Evolutionary conservation across 2,329 filamentous ascomycete species (phyloP).

Genomic region (Gnomoniopsis smithogilvyi): DNA sequence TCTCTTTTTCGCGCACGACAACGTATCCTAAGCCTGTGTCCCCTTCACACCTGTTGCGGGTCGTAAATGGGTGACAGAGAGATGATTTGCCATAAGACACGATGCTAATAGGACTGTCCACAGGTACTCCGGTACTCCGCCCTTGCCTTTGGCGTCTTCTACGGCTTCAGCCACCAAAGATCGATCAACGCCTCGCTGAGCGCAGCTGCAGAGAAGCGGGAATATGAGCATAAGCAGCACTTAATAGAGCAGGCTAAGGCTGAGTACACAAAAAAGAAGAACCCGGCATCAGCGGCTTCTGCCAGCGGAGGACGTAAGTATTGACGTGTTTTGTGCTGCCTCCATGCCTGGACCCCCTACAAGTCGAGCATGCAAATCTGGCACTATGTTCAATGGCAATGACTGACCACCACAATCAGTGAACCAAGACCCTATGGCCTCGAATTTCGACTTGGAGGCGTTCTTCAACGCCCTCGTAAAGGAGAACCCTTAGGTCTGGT

Average conservation of each 20-base stretch:
- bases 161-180: conserved; percentile 92
- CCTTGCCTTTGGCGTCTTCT: conserved; percentile 86
- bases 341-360: not conserved
- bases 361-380: conserved; percentile 22
- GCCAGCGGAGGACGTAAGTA: conserved; percentile 32
- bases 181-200: conserved; percentile 71
- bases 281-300: conserved; percentile 37
- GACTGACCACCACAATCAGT: conserved; percentile 29
- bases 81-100: not conserved
- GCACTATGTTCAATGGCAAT: conserved; percentile 9
- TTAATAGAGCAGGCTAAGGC: conserved; percentile 92
- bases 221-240: conserved; percentile 87
- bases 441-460: conserved; percentile 91
- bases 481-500: conserved; percentile 44
- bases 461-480: conserved; percentile 64
- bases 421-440: conserved; percentile 65
- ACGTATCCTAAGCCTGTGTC: conserved; percentile 19
- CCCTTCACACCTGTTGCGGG: not conserved
- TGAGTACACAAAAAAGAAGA: conserved; percentile 78
- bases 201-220: conserved; percentile 67
- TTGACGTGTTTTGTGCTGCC: not conserved
- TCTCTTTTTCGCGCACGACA: conserved; percentile 14
- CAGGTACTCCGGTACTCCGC: conserved; percentile 98
- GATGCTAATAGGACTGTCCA: conserved; percentile 3
- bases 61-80: not conserved